Conservation (phyloP, 208 protist genomes). For the Wallacemonas sp. region DNA sequence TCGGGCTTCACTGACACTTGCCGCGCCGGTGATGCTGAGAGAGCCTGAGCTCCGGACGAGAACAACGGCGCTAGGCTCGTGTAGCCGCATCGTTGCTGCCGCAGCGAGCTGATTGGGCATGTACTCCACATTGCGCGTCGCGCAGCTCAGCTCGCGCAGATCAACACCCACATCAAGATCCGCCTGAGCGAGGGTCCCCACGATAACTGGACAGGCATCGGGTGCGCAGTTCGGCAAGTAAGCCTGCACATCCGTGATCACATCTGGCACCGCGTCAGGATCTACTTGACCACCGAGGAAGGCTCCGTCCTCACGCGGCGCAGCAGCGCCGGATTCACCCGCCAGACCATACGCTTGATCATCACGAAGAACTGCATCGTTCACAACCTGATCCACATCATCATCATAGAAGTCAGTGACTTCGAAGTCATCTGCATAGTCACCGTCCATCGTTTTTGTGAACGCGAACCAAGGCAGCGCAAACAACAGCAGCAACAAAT, state of each 20-base stretch:
- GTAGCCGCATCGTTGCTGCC: conserved; percentile 79
- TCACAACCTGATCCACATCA: conserved; percentile 1
- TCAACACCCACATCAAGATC: conserved; percentile 70
- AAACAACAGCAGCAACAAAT: not conserved
- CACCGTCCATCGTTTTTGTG: conserved; percentile 23
- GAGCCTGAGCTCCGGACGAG: conserved; percentile 78
- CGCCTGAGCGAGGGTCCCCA: conserved; percentile 77
- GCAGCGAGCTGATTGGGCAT: conserved; percentile 62
- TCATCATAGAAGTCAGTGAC: conserved; percentile 33
- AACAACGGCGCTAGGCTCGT: conserved; percentile 74
- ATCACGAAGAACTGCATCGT: not conserved
- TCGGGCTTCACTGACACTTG: conserved; percentile 72
- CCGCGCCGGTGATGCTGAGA: conserved; percentile 74
- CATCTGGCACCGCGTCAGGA: conserved; percentile 23
- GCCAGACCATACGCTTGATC: not conserved
- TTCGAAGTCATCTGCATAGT: conserved; percentile 22
- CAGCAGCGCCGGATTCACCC: conserved; percentile 13
- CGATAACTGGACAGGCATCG: conserved; percentile 70
- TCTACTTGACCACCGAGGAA: conserved; percentile 1
- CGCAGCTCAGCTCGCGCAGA: conserved; percentile 78
- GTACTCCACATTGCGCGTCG: conserved; percentile 86
- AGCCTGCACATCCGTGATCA: conserved; percentile 43
- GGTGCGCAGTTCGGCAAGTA: conserved; percentile 72
- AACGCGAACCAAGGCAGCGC: not conserved
- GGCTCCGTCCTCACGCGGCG: not conserved